phyloP scores from a whole-genome alignment of 345 rosid genomes.

The Eucalyptus cloeziana region DNA sequence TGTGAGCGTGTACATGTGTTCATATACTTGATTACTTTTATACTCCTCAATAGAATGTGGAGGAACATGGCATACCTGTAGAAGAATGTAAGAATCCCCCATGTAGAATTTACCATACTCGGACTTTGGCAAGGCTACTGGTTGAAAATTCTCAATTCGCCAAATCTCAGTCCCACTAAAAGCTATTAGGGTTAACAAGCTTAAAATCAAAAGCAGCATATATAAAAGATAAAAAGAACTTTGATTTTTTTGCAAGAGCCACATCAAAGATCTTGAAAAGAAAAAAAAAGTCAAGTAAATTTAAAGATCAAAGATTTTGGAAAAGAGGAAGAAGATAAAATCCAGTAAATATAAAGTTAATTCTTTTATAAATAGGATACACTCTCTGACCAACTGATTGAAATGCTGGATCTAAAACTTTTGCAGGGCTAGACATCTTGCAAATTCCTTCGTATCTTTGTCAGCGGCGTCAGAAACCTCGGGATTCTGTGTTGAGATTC shows the following conservation, averaged over 20 bases:
- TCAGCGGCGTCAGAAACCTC: neutral
- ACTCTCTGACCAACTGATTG: slow-evolving; percentile 91
- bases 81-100: slow-evolving; percentile 90
- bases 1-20: neutral
- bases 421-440: slow-evolving; percentile 68
- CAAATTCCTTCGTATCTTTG: neutral
- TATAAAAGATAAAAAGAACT: neutral
- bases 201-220: slow-evolving; percentile 1
- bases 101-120: slow-evolving; percentile 92
- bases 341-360: neutral
- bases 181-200: slow-evolving; percentile 49
- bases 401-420: slow-evolving; percentile 88
- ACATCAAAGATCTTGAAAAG: neutral
- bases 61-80: slow-evolving; percentile 44
- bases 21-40: neutral
- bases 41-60: neutral
- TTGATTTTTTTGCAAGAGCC: neutral
- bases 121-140: slow-evolving; percentile 72
- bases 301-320: neutral
- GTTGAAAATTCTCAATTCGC: slow-evolving; percentile 96
- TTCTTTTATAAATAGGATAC: slow-evolving; percentile 48
- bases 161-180: slow-evolving; percentile 90
- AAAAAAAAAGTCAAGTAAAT: neutral
- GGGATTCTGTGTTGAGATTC: neutral
- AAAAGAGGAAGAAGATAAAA: neutral